phyloP scores from a whole-genome alignment of 192 early-diverging fungal genomes.

The Podila horticola region DNA sequence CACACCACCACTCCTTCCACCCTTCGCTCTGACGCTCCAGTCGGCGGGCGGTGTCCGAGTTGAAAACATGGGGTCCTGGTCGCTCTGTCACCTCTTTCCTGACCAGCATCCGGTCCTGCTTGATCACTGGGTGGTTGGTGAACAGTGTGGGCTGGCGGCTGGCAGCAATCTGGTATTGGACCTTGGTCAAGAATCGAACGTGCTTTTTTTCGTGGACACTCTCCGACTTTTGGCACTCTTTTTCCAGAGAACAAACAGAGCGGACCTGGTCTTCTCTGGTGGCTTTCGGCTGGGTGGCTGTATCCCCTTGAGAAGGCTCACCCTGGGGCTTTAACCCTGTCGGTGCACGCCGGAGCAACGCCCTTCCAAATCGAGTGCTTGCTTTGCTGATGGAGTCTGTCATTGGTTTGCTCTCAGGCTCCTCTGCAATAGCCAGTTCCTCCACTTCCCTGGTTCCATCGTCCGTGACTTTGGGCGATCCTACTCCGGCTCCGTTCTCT shows the following conservation, averaged over 20 bases:
- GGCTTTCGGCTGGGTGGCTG: neutral
- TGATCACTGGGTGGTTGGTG: constrained; percentile 16
- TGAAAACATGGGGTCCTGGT: constrained; percentile 43
- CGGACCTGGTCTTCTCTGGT: neutral
- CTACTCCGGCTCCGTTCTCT: constrained; percentile 2
- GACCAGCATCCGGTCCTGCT: constrained; percentile 43
- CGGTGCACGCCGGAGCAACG: constrained; percentile 13
- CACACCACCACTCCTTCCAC: constrained; percentile 51
- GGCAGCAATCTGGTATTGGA: constrained; percentile 22
- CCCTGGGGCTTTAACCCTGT: constrained; percentile 20
- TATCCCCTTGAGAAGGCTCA: neutral
- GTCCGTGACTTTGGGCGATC: neutral
- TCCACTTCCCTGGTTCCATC: neutral
- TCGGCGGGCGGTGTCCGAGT: constrained; percentile 25
- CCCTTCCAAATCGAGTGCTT: constrained; percentile 19
- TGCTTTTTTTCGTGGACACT: constrained; percentile 13
- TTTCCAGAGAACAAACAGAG: constrained; percentile 31
- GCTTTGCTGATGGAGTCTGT: constrained; percentile 14
- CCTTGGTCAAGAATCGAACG: constrained; percentile 46
- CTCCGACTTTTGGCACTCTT: constrained; percentile 14
- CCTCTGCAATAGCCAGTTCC: neutral
- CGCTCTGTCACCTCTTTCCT: constrained; percentile 38
- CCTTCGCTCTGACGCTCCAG: constrained; percentile 37
- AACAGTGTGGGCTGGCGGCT: constrained; percentile 19
- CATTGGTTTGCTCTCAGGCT: constrained; percentile 4